phyloP scores from a whole-genome alignment of 139 green algal species.

The Asterochloris sp. region DNA sequence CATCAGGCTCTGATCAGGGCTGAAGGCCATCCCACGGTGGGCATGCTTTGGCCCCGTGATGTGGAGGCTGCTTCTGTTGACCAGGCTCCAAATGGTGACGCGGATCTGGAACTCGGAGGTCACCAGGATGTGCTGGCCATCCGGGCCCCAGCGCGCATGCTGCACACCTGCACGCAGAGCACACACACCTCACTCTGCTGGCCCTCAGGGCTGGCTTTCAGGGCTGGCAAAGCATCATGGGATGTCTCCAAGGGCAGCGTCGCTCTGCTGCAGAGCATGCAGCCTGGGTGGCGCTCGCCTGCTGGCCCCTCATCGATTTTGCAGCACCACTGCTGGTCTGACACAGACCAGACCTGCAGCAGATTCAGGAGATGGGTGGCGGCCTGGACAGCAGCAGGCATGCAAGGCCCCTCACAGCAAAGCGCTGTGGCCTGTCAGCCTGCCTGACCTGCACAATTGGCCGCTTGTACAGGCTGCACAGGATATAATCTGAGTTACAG shows the following conservation, averaged over 20 bases:
- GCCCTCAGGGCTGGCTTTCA: not conserved
- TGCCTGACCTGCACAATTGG: constrained; percentile 56
- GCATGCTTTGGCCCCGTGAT: constrained; percentile 70
- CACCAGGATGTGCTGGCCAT: constrained; percentile 64
- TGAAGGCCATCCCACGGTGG: constrained; percentile 63
- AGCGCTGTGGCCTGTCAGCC: not conserved
- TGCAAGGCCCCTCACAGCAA: not conserved
- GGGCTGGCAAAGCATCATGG: no score
- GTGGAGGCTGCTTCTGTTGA: constrained; percentile 54
- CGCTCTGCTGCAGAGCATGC: no score
- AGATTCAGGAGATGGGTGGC: not conserved
- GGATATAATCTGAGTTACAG: constrained; percentile 62
- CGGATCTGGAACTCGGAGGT: constrained; percentile 78
- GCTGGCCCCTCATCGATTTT: constrained; percentile 83
- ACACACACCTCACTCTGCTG: constrained; percentile 1
- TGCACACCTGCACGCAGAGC: constrained; percentile 16
- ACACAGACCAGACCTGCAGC: constrained; percentile 50
- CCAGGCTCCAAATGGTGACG: constrained; percentile 79
- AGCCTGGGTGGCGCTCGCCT: constrained; percentile 21
- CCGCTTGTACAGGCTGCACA: constrained; percentile 62
- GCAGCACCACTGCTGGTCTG: constrained; percentile 80
- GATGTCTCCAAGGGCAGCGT: no score
- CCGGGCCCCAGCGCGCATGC: constrained; percentile 42
- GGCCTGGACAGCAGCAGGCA: not conserved
- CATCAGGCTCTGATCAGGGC: constrained; percentile 60